Evolutionary conservation across 257 asterid species (phyloP).

Genomic region (Orobanche coerulescens): DNA sequence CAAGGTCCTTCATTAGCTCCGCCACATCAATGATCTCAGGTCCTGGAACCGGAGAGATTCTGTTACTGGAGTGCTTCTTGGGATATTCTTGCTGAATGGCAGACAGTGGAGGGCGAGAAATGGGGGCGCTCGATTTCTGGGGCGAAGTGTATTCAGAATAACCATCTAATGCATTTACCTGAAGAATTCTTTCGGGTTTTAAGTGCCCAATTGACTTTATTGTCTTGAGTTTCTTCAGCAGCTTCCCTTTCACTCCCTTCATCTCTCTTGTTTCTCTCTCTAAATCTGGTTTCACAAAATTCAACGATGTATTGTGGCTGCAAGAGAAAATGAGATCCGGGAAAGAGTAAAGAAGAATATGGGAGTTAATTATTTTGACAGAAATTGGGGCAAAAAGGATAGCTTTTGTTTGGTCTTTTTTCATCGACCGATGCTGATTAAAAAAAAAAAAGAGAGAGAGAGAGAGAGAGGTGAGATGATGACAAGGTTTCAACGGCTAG

Average conservation of each 20-base stretch:
- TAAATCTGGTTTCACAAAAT: neutral
- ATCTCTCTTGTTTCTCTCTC: slow-evolving; percentile 21
- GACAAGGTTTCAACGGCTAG: slow-evolving; percentile 53
- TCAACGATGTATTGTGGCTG: neutral
- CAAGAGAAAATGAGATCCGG: neutral
- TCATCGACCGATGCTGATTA: slow-evolving; percentile 4
- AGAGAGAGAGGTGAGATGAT: slow-evolving; percentile 4
- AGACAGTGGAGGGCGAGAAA: slow-evolving; percentile 28
- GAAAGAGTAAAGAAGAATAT: neutral
- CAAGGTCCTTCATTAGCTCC: slow-evolving; percentile 74
- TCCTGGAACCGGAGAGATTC: slow-evolving; percentile 27
- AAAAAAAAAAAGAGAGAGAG: neutral
- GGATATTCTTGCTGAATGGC: slow-evolving; percentile 26
- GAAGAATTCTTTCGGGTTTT: slow-evolving; percentile 64
- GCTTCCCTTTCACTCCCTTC: slow-evolving; percentile 77
- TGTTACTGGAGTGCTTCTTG: too few species aligned
- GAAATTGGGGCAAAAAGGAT: neutral
- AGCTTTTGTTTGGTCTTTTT: neutral
- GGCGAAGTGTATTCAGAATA: slow-evolving; percentile 33
- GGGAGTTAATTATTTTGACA: slow-evolving; percentile 14
- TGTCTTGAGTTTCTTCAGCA: slow-evolving; percentile 70
- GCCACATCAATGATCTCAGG: slow-evolving; percentile 53
- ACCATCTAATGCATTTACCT: slow-evolving; percentile 52
- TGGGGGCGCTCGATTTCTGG: slow-evolving; percentile 21
- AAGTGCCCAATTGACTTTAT: slow-evolving; percentile 62